Evolutionary conservation across 352 stramenopile genomes (phyloP).

Genomic region (Globisporangium takayamanum): DNA sequence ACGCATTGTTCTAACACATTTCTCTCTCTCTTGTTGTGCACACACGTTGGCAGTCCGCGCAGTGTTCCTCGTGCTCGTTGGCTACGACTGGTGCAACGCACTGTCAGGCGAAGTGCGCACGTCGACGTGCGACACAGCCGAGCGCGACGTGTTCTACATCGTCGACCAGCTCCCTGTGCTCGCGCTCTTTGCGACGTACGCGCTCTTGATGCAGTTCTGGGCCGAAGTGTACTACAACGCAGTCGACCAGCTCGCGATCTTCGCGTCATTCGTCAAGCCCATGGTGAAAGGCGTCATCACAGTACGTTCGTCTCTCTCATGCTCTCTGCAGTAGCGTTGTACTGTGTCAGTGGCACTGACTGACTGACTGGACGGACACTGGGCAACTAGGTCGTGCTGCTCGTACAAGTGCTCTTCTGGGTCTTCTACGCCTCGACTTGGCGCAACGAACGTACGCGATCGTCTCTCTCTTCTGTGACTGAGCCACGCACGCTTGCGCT

Average conservation of each 20-base stretch:
- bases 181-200: slow-evolving; percentile 77
- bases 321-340: not conserved
- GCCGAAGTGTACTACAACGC: slow-evolving; percentile 88
- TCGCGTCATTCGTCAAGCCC: slow-evolving; percentile 65
- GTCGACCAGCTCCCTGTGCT: slow-evolving; percentile 79
- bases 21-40: not conserved
- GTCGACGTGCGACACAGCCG: slow-evolving; percentile 42
- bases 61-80: slow-evolving; percentile 67
- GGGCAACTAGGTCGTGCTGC: slow-evolving; percentile 35
- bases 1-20: not conserved
- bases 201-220: slow-evolving; percentile 83
- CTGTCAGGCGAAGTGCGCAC: slow-evolving; percentile 56
- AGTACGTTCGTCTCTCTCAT: slow-evolving; percentile 21
- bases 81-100: slow-evolving; percentile 76
- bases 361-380: not conserved
- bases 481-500: too few relatives aligned
- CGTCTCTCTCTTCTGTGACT: too few relatives aligned
- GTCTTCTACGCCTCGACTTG: slow-evolving; percentile 72
- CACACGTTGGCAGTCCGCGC: slow-evolving; percentile 31
- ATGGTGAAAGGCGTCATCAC: slow-evolving; percentile 53
- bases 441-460: slow-evolving; percentile 54
- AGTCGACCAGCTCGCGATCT: slow-evolving; percentile 58
- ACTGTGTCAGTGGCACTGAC: too few relatives aligned
- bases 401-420: slow-evolving; percentile 67
- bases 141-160: slow-evolving; percentile 84